Conservation (phyloP, 176 grass and related monocot genomes). For the Ananas comosus region DNA sequence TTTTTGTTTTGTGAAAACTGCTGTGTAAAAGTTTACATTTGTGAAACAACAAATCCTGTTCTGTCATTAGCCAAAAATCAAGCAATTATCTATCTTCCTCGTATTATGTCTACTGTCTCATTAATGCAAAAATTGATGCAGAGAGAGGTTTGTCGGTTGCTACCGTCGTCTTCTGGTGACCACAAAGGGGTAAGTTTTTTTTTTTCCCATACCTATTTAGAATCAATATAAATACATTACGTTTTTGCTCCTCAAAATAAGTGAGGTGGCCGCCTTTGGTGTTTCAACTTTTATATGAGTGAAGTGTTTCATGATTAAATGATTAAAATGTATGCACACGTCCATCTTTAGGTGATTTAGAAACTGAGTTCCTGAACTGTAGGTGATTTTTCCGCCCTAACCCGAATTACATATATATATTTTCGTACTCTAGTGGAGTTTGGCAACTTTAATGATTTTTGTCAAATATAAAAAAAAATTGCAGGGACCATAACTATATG, state of each 20-base stretch:
- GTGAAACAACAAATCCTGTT: background rate
- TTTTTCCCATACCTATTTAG: constrained; percentile 7
- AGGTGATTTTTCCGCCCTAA: too few relatives aligned
- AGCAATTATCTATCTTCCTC: background rate
- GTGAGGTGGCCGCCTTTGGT: background rate
- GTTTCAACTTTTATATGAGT: too few relatives aligned
- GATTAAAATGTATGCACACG: too few relatives aligned
- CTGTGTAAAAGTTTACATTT: background rate
- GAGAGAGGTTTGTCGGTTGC: constrained; percentile 75
- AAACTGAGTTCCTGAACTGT: too few relatives aligned
- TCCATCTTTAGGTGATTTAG: too few relatives aligned
- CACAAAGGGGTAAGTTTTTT: constrained; percentile 66
- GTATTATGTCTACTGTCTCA: background rate
- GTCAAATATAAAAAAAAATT: too few relatives aligned
- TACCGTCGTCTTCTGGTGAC: constrained; percentile 59
- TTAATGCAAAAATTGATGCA: constrained; percentile 22
- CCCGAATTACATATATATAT: too few relatives aligned
- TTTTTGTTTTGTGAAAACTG: background rate
- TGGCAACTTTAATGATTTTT: too few relatives aligned
- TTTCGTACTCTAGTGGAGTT: too few relatives aligned
- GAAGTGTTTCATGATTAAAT: too few relatives aligned
- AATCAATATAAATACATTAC: background rate
- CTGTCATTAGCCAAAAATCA: background rate
- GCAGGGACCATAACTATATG: too few relatives aligned
- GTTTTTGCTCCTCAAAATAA: background rate